Evolutionary conservation across 768 basidiomycete genomes (phyloP).

Genomic region (Coprinopsis sp.): DNA sequence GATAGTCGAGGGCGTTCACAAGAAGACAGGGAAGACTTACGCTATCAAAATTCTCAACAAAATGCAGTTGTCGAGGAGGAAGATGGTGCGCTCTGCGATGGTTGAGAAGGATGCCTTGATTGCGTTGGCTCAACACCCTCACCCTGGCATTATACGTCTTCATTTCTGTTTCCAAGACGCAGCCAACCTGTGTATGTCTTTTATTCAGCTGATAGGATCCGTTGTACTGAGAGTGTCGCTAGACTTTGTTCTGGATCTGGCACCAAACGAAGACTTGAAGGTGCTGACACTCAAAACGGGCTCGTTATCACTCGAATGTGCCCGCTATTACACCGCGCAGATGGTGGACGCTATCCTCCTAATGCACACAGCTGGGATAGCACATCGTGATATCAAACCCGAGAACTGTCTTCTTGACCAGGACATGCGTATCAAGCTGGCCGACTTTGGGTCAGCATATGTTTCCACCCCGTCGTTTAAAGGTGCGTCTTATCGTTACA

Average conservation of each 20-base stretch:
- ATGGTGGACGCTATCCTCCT: conserved; percentile 83
- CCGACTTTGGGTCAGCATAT: conserved; percentile 94
- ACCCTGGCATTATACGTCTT: conserved; percentile 78
- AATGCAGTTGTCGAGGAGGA: conserved; percentile 71
- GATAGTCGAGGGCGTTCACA: conserved; percentile 26
- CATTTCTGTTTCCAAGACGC: conserved; percentile 86
- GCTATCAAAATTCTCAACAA: conserved; percentile 64
- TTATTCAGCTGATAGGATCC: neutral
- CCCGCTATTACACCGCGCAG: conserved; percentile 85
- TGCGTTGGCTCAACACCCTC: conserved; percentile 57
- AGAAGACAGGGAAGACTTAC: conserved; percentile 24
- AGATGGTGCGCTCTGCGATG: conserved; percentile 72
- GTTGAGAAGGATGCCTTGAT: conserved; percentile 79
- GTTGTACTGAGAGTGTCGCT: conserved; percentile 11
- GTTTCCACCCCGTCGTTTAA: conserved; percentile 37
- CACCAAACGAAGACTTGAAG: conserved; percentile 75
- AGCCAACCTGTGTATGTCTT: conserved; percentile 70
- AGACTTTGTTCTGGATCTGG: conserved; percentile 81
- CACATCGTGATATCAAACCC: conserved; percentile 87
- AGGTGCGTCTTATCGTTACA: conserved; percentile 18
- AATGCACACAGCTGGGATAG: conserved; percentile 87
- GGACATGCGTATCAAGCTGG: conserved; percentile 85
- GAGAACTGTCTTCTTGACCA: conserved; percentile 90
- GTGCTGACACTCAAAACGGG: conserved; percentile 69
- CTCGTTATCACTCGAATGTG: conserved; percentile 75